Evolutionary conservation across 2,329 filamentous ascomycete species (phyloP).

Genomic region (Juglanconis oblonga): DNA sequence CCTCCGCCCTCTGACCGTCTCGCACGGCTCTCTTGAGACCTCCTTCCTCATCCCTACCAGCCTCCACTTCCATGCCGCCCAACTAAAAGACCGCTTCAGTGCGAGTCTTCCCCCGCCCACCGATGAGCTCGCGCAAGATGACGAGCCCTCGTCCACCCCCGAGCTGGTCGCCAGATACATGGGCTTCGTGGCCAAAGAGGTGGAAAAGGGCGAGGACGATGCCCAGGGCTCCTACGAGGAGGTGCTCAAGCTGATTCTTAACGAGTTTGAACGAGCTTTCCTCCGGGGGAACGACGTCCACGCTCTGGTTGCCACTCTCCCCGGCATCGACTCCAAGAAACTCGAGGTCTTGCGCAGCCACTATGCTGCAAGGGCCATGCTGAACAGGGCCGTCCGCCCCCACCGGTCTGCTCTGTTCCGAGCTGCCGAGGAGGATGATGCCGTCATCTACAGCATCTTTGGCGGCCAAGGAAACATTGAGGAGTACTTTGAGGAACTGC

Average conservation of each 20-base stretch:
- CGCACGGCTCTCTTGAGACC: slow-evolving; percentile 93
- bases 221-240: slow-evolving; percentile 85
- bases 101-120: slow-evolving; percentile 84
- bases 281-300: slow-evolving; percentile 96
- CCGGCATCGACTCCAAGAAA: slow-evolving; percentile 92
- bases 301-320: slow-evolving; percentile 77
- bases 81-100: slow-evolving; percentile 88
- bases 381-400: slow-evolving; percentile 81
- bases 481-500: slow-evolving; percentile 97
- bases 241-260: slow-evolving; percentile 85
- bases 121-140: slow-evolving; percentile 95
- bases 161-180: slow-evolving; percentile 94
- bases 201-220: slow-evolving; percentile 90
- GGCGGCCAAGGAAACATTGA: slow-evolving; percentile 98
- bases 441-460: slow-evolving; percentile 89
- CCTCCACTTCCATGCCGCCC: slow-evolving; percentile 92
- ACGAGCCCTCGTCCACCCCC: slow-evolving; percentile 93
- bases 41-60: slow-evolving; percentile 93
- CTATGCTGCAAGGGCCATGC: slow-evolving; percentile 81
- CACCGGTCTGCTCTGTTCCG: slow-evolving; percentile 92
- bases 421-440: slow-evolving; percentile 78
- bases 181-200: slow-evolving; percentile 82
- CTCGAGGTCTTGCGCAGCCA: slow-evolving; percentile 85
- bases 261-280: slow-evolving; percentile 95
- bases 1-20: slow-evolving; percentile 83